Base-by-base conservation (phyloP, 78 protist species). In the Pigoraptor vietnamica region DNA sequence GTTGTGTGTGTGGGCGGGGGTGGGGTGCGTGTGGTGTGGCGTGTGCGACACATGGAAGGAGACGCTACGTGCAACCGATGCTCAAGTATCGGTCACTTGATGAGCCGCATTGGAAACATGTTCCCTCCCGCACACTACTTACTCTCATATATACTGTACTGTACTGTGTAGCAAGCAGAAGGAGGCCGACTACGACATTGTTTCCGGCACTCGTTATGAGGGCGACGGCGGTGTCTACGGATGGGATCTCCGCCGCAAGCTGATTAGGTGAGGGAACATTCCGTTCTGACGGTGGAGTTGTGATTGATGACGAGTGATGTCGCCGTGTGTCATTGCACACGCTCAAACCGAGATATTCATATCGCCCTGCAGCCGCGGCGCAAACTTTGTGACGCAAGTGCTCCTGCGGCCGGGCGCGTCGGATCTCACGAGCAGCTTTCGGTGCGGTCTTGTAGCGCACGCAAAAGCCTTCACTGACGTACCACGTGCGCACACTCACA, bases 141-240 rank as follows among this genome's bases (percentile, higher is more conserved):
- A n/a, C n/a, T n/a, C n/a, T n/a, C n/a, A n/a, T n/a, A n/a, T n/a
- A n/a, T n/a, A n/a, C n/a, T n/a, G n/a, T n/a, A n/a, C n/a, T n/a
- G n/a, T n/a, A n/a, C n/a, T 48, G 6, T 48, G 23, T 86, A 40
- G 93, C 32, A 90, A 82, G 91, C 98, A 97, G 93, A 67, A 87
- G 32, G 94, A 93, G 48, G 39, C 36, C 10, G 89, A 96, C 89
- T 93, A 33, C 39, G 99, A 98, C 35, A 91, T 98, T 56, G 97
- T 98, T 33, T 93, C 98, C 25, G 99, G 99, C 37, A 98, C 99
- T 6, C 91, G 99, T 35, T 98, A 98, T 89, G 86, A 35, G n/a
- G 24, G n/a, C 29, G 95, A 94, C 37, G 97, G 98, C 36, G 98
- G 98, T 81, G 98, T 97, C 21, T 95, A 93, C 67, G 99, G 99